phyloP scores from a whole-genome alignment of 2,329 filamentous ascomycete species.

The Pseudocercospora vitis region DNA sequence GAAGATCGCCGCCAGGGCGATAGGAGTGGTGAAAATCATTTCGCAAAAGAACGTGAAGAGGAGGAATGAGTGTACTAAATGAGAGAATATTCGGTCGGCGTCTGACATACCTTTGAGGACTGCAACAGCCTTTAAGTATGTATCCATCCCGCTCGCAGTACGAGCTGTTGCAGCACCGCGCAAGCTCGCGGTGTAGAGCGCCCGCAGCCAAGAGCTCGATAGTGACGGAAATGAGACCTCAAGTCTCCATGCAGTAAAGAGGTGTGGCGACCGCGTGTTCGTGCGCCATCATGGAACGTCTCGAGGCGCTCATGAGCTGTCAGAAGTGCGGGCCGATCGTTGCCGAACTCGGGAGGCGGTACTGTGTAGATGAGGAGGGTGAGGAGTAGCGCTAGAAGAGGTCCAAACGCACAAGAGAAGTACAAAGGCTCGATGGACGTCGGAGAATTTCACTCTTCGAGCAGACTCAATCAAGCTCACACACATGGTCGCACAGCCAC shows the following conservation, averaged over 20 bases:
- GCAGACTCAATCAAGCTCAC: neutral
- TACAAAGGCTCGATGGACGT: neutral
- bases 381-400: too few relatives aligned
- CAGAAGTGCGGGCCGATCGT: neutral
- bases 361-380: neutral
- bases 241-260: slow-evolving; percentile 1
- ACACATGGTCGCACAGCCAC: neutral
- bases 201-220: neutral
- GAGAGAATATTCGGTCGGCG: neutral
- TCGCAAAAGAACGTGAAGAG: slow-evolving; percentile 10
- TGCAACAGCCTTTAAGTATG: neutral
- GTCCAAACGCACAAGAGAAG: too few relatives aligned
- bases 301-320: neutral
- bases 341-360: neutral
- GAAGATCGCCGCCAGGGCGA: slow-evolving; percentile 33
- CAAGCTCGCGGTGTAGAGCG: neutral
- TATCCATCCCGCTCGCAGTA: neutral
- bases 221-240: slow-evolving; percentile 8
- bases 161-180: neutral
- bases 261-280: neutral
- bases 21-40: slow-evolving; percentile 19
- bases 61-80: slow-evolving; percentile 10
- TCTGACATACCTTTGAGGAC: neutral
- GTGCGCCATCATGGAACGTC: slow-evolving; percentile 1
- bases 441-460: neutral